These are phyloP conservation scores for Incumbomyces lentus DNA, from an alignment of 2,329 filamentous ascomycete genomes.

Conservation along the genomic window DNA sequence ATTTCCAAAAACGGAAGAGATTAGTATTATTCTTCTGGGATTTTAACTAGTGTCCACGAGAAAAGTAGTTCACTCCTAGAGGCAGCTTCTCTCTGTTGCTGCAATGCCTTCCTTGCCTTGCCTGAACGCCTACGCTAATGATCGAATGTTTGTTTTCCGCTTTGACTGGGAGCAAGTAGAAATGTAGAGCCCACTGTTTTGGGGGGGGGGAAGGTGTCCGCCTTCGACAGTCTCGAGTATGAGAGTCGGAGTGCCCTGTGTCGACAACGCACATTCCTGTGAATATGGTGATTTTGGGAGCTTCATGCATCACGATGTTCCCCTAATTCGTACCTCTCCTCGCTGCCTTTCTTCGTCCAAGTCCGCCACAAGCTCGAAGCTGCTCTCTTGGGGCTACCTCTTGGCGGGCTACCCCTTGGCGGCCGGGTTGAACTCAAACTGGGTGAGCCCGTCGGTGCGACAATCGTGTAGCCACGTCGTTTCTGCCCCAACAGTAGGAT, in stretches of 20 bases:
- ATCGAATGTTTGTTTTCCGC: background rate
- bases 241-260: too few species aligned
- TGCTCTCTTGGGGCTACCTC: background rate
- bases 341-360: background rate
- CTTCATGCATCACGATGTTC: constrained; percentile 18
- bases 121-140: constrained; percentile 9
- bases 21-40: too few species aligned
- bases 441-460: background rate
- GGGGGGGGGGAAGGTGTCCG: too few species aligned
- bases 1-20: too few species aligned
- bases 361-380: background rate
- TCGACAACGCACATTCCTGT: too few species aligned
- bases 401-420: background rate
- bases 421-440: background rate
- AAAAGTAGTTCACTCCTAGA: too few species aligned
- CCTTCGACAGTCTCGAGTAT: too few species aligned
- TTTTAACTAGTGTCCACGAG: too few species aligned
- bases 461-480: constrained; percentile 4
- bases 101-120: background rate
- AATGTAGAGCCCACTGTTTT: too few species aligned
- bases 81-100: too few species aligned
- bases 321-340: constrained; percentile 12
- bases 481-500: constrained; percentile 29
- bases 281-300: too few species aligned
- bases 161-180: too few species aligned